Evolutionary conservation across 2,329 filamentous ascomycete species (phyloP), one percentile per base, ranked within the genome.

Genomic region (Fusarium lateritium): DNA sequence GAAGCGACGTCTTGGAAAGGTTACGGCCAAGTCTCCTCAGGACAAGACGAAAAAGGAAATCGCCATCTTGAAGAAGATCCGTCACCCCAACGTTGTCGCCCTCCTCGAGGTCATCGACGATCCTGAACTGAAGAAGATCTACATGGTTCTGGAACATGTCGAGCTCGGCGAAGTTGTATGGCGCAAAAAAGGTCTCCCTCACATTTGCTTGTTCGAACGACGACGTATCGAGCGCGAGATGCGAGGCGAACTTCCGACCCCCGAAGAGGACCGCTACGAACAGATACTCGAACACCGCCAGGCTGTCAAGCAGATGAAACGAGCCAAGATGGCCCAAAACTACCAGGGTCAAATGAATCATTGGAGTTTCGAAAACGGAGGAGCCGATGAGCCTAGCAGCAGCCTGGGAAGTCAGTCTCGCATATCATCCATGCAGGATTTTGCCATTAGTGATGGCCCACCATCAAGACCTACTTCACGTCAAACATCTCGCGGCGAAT

Each of bases 51-150:
- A 97, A 83, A 92, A 92, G 77, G 96, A 99, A 82, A 97, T 99
- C 68, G 96, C 96, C 76, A 98, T 99, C 60, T 85, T 99, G 74
- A 99, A 99, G 80, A 99, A 99, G 83, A 97, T 97, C 55, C 91
- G 95, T 31, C 96, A 99, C 79, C 91, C 93, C n/a, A 98, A 99
- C 76, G 93, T 99, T 40, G 96, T 99, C 67, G 94, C 93, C 73
- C 85, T 99, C 39, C 87, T 98, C 68, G 96, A 99, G 81, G 94
- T 99, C 75, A 98, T 99, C 74, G 96, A 99, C 78, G 96, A 99
- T 77, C 95, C 95, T 3, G 93, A 94, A 75, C 89, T 94, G 61
- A 96, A 97, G 82, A 99, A 99, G 82, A 97, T 99, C 66, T 99
- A 99, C 82, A 95, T 99, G 82, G 93, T 98, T 21, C 86, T 99